Percentiles rank a stretch among this genome's conserved stretches.
Conservation (phyloP, 768 basidiomycete species). For the Rubroboletus satanas region DNA sequence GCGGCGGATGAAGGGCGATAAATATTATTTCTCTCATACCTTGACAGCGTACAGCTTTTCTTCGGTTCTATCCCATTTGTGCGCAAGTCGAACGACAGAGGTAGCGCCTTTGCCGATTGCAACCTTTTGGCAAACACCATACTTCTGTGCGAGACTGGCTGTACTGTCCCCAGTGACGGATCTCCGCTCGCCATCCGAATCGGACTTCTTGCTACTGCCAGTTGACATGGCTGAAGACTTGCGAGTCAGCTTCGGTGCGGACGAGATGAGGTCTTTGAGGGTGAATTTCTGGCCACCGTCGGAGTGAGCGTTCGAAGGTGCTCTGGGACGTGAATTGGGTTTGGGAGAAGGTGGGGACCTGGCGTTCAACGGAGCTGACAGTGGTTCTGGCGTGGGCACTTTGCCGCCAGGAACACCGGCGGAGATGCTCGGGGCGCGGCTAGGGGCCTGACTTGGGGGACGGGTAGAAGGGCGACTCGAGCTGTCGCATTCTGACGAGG, state of each 20-base stretch:
- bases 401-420: slow-evolving; percentile 39
- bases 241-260: slow-evolving; percentile 71
- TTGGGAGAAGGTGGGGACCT: slow-evolving; percentile 17
- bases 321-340: slow-evolving; percentile 33
- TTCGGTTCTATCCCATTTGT: slow-evolving; percentile 97
- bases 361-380: slow-evolving; percentile 17
- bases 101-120: slow-evolving; percentile 99
- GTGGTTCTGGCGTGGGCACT: slow-evolving; percentile 29
- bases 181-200: slow-evolving; percentile 52
- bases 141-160: slow-evolving; percentile 75
- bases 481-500: slow-evolving; percentile 54
- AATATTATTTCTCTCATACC: slow-evolving; percentile 43
- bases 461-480: slow-evolving; percentile 60
- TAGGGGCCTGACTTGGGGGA: slow-evolving; percentile 53
- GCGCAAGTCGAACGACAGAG: slow-evolving; percentile 90
- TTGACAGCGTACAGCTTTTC: slow-evolving; percentile 99
- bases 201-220: slow-evolving; percentile 59
- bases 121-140: slow-evolving; percentile 93
- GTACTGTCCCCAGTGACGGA: slow-evolving; percentile 51
- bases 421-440: slow-evolving; percentile 37
- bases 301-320: slow-evolving; percentile 48
- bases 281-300: slow-evolving; percentile 72
- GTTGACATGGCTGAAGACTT: slow-evolving; percentile 70
- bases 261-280: slow-evolving; percentile 73
- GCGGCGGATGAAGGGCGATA: not conserved